Base-by-base conservation (phyloP, 2,329 filamentous ascomycete species). In the Cytospora paraplurivora region DNA sequence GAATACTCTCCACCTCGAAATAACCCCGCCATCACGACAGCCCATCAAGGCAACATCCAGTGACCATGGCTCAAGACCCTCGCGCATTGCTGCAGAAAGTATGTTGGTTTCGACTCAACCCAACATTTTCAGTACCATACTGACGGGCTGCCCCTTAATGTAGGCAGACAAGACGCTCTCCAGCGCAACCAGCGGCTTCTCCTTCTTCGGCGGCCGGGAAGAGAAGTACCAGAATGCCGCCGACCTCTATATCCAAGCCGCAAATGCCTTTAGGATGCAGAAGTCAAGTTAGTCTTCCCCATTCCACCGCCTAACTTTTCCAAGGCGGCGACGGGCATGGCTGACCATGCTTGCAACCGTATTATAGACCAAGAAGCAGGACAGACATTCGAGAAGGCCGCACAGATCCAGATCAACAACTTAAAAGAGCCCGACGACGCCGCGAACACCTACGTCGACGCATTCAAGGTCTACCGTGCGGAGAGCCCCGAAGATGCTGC, bases 401-500 rank as follows among this genome's bases (percentile, higher is more conserved):
- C 93, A n/a, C 77, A 84, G 51, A 88, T 98, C 65, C 92, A 96
- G 76, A 85, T 81, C 56, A 84, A 88, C 69, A 88, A 93, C 71
- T 85, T 98, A 57, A 96, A 93, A 74, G 93, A 98, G 73, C 91
- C 90, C 50, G 92, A 96, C 74, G 95, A 98, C 74, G 92, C 93
- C 55, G 93, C 94, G 68, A 96, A 96, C 77, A 89, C 90, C 55
- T 81, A 93, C 66, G 86, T 89, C 72, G 93, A 98, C 76, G 95
- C 95, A 59, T 98, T 93, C 85, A 97, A 98, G 81, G 90, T 92
- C 65, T 98, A 97, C 80, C 86, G 89, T 71, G 96, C 93, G 78
- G 88, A 90, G 59, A 88, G 91, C 71, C 93, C 93, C 21, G 83
- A 92, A 73, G 89, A 94, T 71, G 94, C 93, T 17, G 91, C 90